phyloP scores from a whole-genome alignment of 352 stramenopile genomes.

The Phytophthora pluvialis region DNA sequence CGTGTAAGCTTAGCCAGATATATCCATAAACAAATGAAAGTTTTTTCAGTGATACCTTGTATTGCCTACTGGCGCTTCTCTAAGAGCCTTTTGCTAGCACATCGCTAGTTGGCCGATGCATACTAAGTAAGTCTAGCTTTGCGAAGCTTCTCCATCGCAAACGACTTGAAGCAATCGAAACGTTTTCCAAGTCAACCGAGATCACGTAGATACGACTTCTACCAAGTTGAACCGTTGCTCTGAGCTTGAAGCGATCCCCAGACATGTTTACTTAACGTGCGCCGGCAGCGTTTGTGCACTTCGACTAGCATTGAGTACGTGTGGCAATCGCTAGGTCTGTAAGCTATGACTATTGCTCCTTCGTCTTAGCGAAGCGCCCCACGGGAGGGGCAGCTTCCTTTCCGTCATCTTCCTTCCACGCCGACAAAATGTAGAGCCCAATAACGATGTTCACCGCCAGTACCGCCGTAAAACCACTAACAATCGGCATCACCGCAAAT shows the following conservation, averaged over 20 bases:
- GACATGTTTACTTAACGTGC: not conserved
- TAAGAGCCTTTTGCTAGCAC: too few relatives aligned
- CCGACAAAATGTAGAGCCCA: constrained; percentile 77
- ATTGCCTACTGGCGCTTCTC: not conserved
- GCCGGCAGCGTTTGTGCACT: not conserved
- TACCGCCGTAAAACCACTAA: constrained; percentile 74
- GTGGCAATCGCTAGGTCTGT: not conserved
- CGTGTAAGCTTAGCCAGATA: constrained; percentile 13
- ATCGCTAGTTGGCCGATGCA: too few relatives aligned
- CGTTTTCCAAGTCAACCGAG: not conserved
- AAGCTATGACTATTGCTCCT: constrained; percentile 47
- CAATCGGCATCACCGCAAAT: constrained; percentile 2
- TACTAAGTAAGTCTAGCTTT: too few relatives aligned
- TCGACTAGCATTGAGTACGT: not conserved
- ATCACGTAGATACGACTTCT: not conserved
- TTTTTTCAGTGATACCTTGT: not conserved
- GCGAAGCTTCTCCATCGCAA: too few relatives aligned
- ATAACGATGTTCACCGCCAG: constrained; percentile 83
- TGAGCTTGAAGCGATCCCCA: not conserved
- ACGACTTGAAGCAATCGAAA: too few relatives aligned
- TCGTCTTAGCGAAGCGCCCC: constrained; percentile 59
- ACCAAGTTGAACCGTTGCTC: not conserved
- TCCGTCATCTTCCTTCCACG: constrained; percentile 66
- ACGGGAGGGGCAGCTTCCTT: constrained; percentile 60
- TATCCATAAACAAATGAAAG: constrained; percentile 8